Conservation (phyloP, 225 moss, liverwort and hornwort species). For the Sphagnum tenellum region DNA sequence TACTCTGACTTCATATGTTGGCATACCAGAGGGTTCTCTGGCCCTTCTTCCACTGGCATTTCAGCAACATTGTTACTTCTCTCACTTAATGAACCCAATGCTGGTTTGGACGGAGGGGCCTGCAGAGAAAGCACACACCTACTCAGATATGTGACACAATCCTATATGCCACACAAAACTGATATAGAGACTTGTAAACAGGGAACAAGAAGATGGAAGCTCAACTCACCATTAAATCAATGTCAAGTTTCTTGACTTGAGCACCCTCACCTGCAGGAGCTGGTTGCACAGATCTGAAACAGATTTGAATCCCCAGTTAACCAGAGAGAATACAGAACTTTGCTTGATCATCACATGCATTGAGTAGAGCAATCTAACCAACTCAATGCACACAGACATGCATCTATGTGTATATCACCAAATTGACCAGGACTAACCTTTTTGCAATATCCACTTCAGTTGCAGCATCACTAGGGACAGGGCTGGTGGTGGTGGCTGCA, state of each 20-base stretch:
- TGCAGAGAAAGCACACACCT: slow-evolving; percentile 5
- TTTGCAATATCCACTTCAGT: slow-evolving; percentile 40
- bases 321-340: no score
- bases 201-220: no score
- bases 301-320: no score
- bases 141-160: no score
- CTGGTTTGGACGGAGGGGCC: slow-evolving; percentile 33
- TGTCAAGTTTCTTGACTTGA: slow-evolving; percentile 34
- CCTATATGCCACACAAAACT: no score
- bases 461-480: slow-evolving; percentile 7
- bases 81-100: slow-evolving; percentile 13
- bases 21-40: slow-evolving; percentile 31
- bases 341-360: no score
- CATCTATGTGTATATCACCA: no score
- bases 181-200: no score
- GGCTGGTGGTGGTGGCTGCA: slow-evolving; percentile 5
- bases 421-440: slow-evolving; percentile 23
- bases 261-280: slow-evolving; percentile 26
- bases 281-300: slow-evolving; percentile 37
- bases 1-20: no score
- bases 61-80: slow-evolving; percentile 20
- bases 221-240: slow-evolving; percentile 70
- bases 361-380: no score
- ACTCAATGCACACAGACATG: no score
- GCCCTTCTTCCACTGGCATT: slow-evolving; percentile 7